These are phyloP conservation scores for Eucalyptus camaldulensis DNA, from an alignment of 345 rosid genomes.

Conservation along the genomic window DNA sequence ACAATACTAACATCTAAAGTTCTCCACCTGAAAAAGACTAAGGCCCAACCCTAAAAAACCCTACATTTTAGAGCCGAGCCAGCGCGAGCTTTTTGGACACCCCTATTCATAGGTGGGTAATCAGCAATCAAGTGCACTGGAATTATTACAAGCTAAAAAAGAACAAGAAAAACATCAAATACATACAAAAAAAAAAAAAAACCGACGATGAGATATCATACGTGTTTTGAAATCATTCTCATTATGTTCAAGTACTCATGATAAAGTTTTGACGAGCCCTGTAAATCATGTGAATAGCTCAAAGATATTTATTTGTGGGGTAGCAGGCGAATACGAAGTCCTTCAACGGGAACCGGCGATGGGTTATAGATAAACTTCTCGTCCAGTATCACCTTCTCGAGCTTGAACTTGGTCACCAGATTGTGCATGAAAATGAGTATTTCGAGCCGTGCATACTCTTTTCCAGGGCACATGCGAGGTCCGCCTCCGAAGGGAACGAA, in stretches of 20 bases:
- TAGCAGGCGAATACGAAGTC: not conserved
- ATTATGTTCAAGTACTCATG: not conserved
- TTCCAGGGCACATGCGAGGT: not conserved
- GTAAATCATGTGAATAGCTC: not conserved
- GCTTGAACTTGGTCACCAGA: not conserved
- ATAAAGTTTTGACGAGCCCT: not conserved
- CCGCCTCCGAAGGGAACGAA: not conserved
- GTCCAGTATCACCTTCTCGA: not conserved
- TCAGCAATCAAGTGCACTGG: too few species aligned
- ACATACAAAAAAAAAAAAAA: too few species aligned
- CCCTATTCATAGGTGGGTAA: not conserved
- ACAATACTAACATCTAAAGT: not conserved
- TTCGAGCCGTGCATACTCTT: not conserved
- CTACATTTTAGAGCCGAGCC: rapidly evolving
- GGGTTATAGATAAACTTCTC: not conserved
- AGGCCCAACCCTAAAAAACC: rapidly evolving
- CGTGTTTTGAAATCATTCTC: not conserved
- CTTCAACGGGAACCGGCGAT: not conserved
- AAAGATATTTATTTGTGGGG: not conserved
- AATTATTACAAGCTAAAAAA: not conserved
- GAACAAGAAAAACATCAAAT: not conserved
- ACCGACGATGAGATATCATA: too few species aligned
- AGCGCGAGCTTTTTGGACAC: not conserved
- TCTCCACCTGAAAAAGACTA: not conserved
- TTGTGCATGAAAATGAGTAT: not conserved